Percentiles rank a stretch among this genome's conserved stretches.
Conservation (phyloP, 306 rosid genomes). For the Dalbergia oliveri region DNA sequence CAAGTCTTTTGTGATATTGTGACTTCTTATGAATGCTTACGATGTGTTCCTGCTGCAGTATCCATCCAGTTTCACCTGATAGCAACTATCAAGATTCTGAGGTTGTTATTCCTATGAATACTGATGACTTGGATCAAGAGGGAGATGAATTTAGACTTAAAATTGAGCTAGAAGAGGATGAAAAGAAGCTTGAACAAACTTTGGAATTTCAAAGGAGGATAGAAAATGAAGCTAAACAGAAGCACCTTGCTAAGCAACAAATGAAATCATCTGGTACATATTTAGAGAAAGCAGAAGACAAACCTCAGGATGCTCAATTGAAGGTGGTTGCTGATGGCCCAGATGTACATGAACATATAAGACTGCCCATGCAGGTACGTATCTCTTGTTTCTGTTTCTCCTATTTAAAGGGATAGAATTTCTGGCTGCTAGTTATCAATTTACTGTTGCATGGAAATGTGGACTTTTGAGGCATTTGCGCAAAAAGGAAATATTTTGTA, state of each 20-base stretch:
- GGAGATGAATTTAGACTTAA: constrained; percentile 83
- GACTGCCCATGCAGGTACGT: constrained; percentile 56
- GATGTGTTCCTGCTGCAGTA: constrained; percentile 64
- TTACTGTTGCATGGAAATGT: constrained; percentile 38
- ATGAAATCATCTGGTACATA: constrained; percentile 65
- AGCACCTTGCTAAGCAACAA: constrained; percentile 88
- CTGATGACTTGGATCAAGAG: constrained; percentile 65
- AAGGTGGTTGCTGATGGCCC: constrained; percentile 52
- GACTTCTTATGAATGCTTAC: constrained; percentile 39
- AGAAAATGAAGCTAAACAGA: constrained; percentile 94
- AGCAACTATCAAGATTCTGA: constrained; percentile 67
- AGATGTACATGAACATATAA: constrained; percentile 50
- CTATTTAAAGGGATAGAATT: constrained; percentile 19
- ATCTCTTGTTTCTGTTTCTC: constrained; percentile 35
- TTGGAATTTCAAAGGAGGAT: constrained; percentile 88
- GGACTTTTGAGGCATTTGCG: constrained; percentile 15
- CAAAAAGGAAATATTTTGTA: constrained; percentile 20
- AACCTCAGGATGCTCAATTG: constrained; percentile 49
- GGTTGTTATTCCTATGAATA: constrained; percentile 53
- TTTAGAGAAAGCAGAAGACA: constrained; percentile 57
- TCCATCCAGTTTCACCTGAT: constrained; percentile 58
- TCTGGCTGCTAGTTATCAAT: constrained; percentile 29
- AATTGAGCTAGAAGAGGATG: constrained; percentile 89
- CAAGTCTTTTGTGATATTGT: neutral
- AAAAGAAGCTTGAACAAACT: constrained; percentile 91